Evolutionary conservation across 257 asterid species (phyloP).

Genomic region (Solanum pennellii): DNA sequence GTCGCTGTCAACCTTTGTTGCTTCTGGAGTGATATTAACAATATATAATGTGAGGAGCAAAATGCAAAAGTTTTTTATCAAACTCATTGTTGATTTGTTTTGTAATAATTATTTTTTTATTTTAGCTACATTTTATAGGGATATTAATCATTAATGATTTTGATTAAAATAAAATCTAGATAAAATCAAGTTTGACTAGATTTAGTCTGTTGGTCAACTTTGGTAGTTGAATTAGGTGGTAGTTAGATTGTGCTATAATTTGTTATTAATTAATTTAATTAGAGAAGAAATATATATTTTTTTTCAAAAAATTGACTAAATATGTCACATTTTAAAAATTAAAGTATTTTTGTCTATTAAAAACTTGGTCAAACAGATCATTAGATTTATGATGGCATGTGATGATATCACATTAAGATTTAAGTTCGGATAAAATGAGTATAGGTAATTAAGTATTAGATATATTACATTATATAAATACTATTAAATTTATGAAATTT

Average conservation of each 20-base stretch:
- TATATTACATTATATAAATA: no score
- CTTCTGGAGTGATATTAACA: not conserved
- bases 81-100: not conserved
- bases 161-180: not conserved
- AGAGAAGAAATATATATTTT: no score
- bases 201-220: not conserved
- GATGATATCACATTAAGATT: no score
- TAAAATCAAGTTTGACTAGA: not conserved
- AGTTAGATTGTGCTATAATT: not conserved
- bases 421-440: no score
- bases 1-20: accelerated
- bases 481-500: no score
- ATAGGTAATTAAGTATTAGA: no score
- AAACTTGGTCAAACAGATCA: no score
- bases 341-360: no score
- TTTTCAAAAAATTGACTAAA: not conserved
- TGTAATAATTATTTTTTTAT: not conserved
- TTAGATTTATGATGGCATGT: no score
- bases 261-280: not conserved
- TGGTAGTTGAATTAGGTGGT: not conserved
- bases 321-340: not conserved
- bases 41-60: not conserved
- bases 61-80: not conserved
- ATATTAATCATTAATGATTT: not conserved
- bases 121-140: not conserved